Evolutionary conservation across 805 yeast genomes (phyloP).

Genomic region (Priceomyces haplophilus): DNA sequence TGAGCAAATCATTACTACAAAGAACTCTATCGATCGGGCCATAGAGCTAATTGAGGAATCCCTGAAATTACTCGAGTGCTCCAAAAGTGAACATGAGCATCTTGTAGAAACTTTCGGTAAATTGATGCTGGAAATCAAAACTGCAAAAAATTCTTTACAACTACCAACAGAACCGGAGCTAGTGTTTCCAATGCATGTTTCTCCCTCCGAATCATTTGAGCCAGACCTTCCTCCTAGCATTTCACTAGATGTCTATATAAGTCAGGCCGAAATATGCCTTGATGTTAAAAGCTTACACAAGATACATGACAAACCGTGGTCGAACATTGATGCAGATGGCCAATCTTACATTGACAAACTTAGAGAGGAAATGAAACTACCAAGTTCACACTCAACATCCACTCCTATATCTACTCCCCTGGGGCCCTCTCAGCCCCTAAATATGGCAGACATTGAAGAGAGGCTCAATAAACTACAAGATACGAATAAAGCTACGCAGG

Average conservation of each 20-base stretch:
- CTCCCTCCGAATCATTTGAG: conserved; percentile 34
- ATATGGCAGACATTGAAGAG: conserved; percentile 21
- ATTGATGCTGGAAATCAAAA: conserved; percentile 23
- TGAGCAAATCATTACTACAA: conserved; percentile 47
- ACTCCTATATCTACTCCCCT: conserved; percentile 6
- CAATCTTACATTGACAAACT: conserved; percentile 58
- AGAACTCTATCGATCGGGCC: conserved; percentile 38
- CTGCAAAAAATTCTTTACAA: conserved; percentile 34
- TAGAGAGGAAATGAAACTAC: conserved; percentile 49
- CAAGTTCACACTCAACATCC: conserved; percentile 12
- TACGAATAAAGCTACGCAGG: conserved; percentile 4
- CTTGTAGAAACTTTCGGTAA: conserved; percentile 24
- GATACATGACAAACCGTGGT: conserved; percentile 63
- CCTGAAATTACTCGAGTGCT: conserved; percentile 10
- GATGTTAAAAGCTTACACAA: conserved; percentile 52
- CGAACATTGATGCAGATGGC: conserved; percentile 45
- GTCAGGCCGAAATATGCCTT: conserved; percentile 60
- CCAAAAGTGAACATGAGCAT: conserved; percentile 8
- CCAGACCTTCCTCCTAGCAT: conserved; percentile 47
- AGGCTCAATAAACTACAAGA: conserved; percentile 12
- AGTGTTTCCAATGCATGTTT: conserved; percentile 56
- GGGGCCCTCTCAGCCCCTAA: conserved; percentile 17
- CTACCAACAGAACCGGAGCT: conserved; percentile 48
- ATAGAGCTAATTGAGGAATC: conserved; percentile 23
- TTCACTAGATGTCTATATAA: conserved; percentile 55